Evolutionary conservation across 495 filamentous ascomycete genomes (phyloP), one percentile per base, ranked within the genome.

Genomic region (Copromyces sp.): DNA sequence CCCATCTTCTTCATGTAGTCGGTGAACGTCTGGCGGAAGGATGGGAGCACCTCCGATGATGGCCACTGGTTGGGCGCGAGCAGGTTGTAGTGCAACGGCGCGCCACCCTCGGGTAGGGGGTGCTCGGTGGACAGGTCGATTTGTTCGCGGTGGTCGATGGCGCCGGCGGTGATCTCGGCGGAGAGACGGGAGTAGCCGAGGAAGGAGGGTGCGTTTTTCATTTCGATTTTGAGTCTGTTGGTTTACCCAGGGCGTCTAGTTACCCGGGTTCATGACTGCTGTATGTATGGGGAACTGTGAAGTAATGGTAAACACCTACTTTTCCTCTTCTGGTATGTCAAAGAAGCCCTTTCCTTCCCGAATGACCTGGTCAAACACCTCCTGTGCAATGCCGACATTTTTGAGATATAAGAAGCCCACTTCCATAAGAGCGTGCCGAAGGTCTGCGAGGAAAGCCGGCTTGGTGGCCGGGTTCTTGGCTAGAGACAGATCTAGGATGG

Each of bases 21-120:
- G 40, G 91, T 88, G 74, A 90, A 90, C 3, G 89, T 86, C 8
- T 84, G 75, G 16, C 90, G 89, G 82, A 98, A 98, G 8, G 82
- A 78, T 0, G 95, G 94, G 20, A 97, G 86, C 61, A 86, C 53
- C 0, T 74, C 74, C 12, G 88, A 78, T 12, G 90, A 88, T 0
- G 95, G 95, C 95, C 95, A 99, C 86, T 97, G 92, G 77, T 95
- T 97, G 0, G 94, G 94, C 17, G 90, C 93, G 20, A 90, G 87
- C 35, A 98, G 88, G 78, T 94, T 93, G 75, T 90, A 86, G 81
- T 95, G 95, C 6, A 89, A 80, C 2, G 94, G 94, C 42, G 90
- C 89, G 20, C 80, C 80, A 0, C 88, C 84, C 0, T 79, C 82
- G 0, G 91, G 93, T 0, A 91, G 74, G 0, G 91, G 86, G 70